Conservation (phyloP, 2,329 filamentous ascomycete species). For the Aspergillus hortae region DNA sequence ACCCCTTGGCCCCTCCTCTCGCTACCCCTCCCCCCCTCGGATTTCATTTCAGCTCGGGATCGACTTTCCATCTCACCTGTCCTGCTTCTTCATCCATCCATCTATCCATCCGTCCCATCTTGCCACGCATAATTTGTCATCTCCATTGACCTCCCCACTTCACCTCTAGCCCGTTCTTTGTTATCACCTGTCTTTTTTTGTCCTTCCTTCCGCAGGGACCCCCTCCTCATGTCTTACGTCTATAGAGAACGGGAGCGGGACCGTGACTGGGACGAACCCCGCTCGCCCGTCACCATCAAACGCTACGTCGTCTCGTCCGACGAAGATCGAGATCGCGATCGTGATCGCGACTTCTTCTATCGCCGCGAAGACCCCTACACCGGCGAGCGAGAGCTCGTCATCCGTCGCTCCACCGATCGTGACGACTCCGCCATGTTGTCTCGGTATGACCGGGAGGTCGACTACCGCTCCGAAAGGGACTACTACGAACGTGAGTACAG, state of each 20-base stretch:
- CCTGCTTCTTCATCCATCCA: not conserved
- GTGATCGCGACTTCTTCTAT: conserved; percentile 25
- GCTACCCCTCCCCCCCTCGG: too few relatives aligned
- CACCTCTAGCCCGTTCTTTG: not conserved
- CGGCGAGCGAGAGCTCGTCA: conserved; percentile 41
- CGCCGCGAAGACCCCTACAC: conserved; percentile 29
- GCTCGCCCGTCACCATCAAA: conserved; percentile 48
- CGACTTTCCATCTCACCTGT: not conserved
- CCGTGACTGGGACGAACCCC: conserved; percentile 41
- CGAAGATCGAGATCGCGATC: conserved; percentile 31
- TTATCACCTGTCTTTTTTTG: not conserved
- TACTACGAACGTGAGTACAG: conserved; percentile 43
- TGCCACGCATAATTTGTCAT: not conserved
- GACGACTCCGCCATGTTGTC: conserved; percentile 39
- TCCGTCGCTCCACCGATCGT: conserved; percentile 45
- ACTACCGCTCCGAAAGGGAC: conserved; percentile 43
- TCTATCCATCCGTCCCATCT: not conserved
- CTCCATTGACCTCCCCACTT: not conserved
- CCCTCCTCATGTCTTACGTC: conserved; percentile 26
- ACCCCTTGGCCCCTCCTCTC: not conserved
- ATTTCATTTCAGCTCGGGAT: too few relatives aligned
- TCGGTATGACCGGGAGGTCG: conserved; percentile 47
- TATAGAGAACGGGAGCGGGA: conserved; percentile 40
- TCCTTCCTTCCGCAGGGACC: not conserved
- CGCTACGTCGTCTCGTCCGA: conserved; percentile 52